Percentiles rank a stretch among this genome's conserved stretches.
Evolutionary conservation across 495 filamentous ascomycete genomes (phyloP).

Genomic region (Penicillium desertorum): DNA sequence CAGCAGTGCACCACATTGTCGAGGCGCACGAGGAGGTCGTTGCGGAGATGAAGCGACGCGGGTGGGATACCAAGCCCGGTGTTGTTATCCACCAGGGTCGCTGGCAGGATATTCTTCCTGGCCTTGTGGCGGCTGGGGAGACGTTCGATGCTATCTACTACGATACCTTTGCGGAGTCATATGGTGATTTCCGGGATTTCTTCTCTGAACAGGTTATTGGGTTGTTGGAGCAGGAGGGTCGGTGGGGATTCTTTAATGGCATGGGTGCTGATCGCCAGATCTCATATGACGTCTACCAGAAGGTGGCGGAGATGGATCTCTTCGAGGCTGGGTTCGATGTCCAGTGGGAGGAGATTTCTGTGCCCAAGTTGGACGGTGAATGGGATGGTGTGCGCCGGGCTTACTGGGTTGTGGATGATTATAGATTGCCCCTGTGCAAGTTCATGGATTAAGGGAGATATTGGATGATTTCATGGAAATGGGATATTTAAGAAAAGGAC

Average conservation of each 20-base stretch:
- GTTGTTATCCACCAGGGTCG: conserved; percentile 68
- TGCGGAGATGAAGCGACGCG: conserved; percentile 59
- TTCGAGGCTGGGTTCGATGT: conserved; percentile 89
- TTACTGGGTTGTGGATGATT: conserved; percentile 84
- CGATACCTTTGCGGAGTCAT: conserved; percentile 95
- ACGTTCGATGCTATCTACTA: conserved; percentile 94
- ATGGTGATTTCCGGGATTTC: conserved; percentile 79
- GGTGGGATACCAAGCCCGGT: conserved; percentile 63
- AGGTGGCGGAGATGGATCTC: conserved; percentile 88
- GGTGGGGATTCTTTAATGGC: conserved; percentile 94
- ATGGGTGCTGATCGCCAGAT: conserved; percentile 89
- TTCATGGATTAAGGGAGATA: conserved; percentile 52
- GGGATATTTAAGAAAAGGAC: conserved; percentile 2
- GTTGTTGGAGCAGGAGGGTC: conserved; percentile 68
- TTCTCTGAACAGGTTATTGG: conserved; percentile 84
- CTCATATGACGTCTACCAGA: conserved; percentile 93
- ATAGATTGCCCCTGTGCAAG: conserved; percentile 64
- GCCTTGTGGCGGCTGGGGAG: conserved; percentile 65
- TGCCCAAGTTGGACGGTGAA: conserved; percentile 63
- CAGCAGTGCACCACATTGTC: conserved; percentile 76
- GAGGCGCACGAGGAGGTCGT: conserved; percentile 89
- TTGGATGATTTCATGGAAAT: background rate
- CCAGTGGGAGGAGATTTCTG: conserved; percentile 75
- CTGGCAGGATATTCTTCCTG: conserved; percentile 82
- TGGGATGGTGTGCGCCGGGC: conserved; percentile 85